Evolutionary conservation across 2,329 filamentous ascomycete genomes (phyloP).

Genomic region (Teratosphaeria zuluensis): DNA sequence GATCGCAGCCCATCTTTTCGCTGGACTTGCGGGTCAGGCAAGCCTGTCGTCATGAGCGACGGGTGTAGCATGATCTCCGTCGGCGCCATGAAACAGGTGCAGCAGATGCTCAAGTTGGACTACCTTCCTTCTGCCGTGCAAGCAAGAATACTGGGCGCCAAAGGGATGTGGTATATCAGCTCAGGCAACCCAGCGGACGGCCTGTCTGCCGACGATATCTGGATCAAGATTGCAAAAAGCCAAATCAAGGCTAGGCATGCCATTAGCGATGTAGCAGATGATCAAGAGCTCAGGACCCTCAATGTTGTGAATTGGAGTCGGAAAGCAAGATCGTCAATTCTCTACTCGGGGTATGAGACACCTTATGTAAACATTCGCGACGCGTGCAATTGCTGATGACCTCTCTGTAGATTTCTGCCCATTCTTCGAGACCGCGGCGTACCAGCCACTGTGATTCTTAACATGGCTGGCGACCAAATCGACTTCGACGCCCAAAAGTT

Average conservation of each 20-base stretch:
- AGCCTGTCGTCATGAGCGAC: constrained; percentile 34
- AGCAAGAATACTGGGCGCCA: constrained; percentile 60
- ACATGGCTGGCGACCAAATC: constrained; percentile 43
- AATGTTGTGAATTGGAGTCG: constrained; percentile 48
- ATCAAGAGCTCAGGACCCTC: constrained; percentile 39
- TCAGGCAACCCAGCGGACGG: background rate
- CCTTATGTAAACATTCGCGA: background rate
- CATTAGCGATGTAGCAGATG: constrained; percentile 12
- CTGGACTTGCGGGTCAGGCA: constrained; percentile 5
- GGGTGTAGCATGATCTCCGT: constrained; percentile 57
- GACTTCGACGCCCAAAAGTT: constrained; percentile 44
- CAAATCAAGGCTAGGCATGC: constrained; percentile 51
- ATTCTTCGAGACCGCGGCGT: constrained; percentile 54
- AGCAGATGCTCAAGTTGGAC: constrained; percentile 39
- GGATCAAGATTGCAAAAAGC: constrained; percentile 57
- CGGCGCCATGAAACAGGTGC: constrained; percentile 46
- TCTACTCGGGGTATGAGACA: constrained; percentile 48
- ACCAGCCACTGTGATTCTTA: constrained; percentile 35
- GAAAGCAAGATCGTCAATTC: constrained; percentile 40
- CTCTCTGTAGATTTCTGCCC: constrained; percentile 43
- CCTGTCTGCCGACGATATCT: constrained; percentile 27
- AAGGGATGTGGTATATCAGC: constrained; percentile 61
- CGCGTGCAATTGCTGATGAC: background rate
- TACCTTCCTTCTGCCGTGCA: constrained; percentile 58
- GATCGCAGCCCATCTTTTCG: constrained; percentile 16